These are phyloP conservation scores for Tympanopsis confertula DNA, from an alignment of 2,329 filamentous ascomycete genomes.

Conservation along the genomic window DNA sequence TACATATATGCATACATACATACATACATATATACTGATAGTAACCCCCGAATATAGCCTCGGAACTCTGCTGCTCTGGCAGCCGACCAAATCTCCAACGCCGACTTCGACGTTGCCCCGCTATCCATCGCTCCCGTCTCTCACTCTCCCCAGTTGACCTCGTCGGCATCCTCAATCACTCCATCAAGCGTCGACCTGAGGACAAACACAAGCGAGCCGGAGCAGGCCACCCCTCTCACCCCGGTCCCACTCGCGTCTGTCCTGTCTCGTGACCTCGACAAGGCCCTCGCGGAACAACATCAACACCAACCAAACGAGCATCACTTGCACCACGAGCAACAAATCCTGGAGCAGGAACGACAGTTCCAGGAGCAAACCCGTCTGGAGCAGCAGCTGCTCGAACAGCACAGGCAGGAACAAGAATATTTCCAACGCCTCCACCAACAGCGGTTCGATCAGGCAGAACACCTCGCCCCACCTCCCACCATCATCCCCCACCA, in stretches of 20 bases:
- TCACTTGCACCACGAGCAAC: neutral
- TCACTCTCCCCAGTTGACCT: neutral
- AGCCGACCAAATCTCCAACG: no score
- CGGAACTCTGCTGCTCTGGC: no score
- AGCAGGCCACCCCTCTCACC: neutral
- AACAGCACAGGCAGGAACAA: no score
- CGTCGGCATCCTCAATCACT: neutral
- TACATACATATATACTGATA: no score
- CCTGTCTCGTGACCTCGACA: neutral
- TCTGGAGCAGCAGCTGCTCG: neutral
- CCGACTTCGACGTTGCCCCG: no score
- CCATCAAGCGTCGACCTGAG: neutral
- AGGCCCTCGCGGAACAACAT: neutral
- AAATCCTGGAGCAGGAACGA: neutral
- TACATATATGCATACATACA: no score
- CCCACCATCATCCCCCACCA: no score
- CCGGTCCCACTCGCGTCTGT: neutral
- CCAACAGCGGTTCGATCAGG: no score
- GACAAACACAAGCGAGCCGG: no score
- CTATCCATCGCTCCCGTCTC: neutral
- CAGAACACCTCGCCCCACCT: no score
- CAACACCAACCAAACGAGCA: neutral
- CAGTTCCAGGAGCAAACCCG: neutral
- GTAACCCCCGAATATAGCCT: no score
- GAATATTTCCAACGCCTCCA: no score